Evolutionary conservation across 805 yeast genomes (phyloP).

Genomic region (Scheffersomyces amazonensis): DNA sequence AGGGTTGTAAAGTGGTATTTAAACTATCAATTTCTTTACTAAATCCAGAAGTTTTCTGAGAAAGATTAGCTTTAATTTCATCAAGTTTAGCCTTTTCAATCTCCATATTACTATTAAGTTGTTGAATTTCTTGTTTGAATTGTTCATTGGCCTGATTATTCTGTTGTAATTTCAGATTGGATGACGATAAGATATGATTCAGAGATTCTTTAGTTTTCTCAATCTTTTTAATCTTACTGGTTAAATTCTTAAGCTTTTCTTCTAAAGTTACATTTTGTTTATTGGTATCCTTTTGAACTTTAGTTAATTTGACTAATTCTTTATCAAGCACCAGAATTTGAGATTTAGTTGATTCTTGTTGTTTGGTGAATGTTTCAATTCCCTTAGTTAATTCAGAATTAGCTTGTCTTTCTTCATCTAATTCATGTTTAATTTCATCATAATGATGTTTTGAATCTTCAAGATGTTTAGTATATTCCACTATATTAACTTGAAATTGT

Average conservation of each 20-base stretch:
- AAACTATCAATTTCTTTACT: slow-evolving; percentile 61
- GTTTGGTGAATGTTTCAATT: slow-evolving; percentile 26
- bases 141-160: slow-evolving; percentile 44
- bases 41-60: slow-evolving; percentile 69
- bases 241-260: slow-evolving; percentile 70
- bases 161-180: slow-evolving; percentile 45
- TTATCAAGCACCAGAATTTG: slow-evolving; percentile 4
- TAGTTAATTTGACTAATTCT: slow-evolving; percentile 14
- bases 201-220: slow-evolving; percentile 52
- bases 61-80: slow-evolving; percentile 60
- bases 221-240: slow-evolving; percentile 55
- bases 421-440: slow-evolving; percentile 38
- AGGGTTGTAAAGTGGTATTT: slow-evolving; percentile 75
- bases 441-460: slow-evolving; percentile 36
- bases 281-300: slow-evolving; percentile 28
- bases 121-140: slow-evolving; percentile 42
- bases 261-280: slow-evolving; percentile 66
- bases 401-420: slow-evolving; percentile 22
- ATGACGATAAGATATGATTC: slow-evolving; percentile 40
- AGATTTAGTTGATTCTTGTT: slow-evolving; percentile 27
- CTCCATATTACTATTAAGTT: slow-evolving; percentile 43
- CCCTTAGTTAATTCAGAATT: slow-evolving; percentile 21
- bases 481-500: slow-evolving; percentile 51
- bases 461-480: slow-evolving; percentile 38
- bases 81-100: slow-evolving; percentile 58